Evolutionary conservation across 1,139 yeast genomes (phyloP).

Genomic region (Hyphopichia pseudoburtonii): DNA sequence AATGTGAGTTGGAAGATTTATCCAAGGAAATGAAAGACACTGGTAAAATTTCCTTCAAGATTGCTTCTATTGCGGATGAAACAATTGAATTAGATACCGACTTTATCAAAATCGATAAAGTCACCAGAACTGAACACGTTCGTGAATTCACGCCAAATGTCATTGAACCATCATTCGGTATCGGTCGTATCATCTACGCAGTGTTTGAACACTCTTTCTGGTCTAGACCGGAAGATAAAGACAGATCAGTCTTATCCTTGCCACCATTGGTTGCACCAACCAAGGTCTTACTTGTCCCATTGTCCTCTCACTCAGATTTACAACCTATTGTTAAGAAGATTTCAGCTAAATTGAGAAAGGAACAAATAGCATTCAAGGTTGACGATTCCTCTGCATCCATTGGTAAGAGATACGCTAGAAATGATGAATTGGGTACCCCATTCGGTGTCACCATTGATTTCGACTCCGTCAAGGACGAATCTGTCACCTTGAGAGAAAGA

Average conservation of each 20-base stretch:
- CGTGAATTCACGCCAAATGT: slow-evolving; percentile 97
- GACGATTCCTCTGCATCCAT: slow-evolving; percentile 98
- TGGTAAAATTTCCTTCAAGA: slow-evolving; percentile 64
- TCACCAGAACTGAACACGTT: slow-evolving; percentile 80
- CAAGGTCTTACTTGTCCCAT: slow-evolving; percentile 92
- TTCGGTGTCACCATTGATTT: slow-evolving; percentile 98
- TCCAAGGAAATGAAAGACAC: slow-evolving; percentile 62
- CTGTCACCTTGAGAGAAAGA: slow-evolving; percentile 96
- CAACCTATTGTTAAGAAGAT: slow-evolving; percentile 73
- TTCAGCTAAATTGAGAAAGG: slow-evolving; percentile 67
- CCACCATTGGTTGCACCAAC: slow-evolving; percentile 98
- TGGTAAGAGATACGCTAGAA: slow-evolving; percentile 98
- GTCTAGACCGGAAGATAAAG: slow-evolving; percentile 89
- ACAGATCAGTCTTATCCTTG: slow-evolving; percentile 89
- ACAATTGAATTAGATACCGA: slow-evolving; percentile 68
- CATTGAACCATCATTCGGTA: slow-evolving; percentile 98
- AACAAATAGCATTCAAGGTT: slow-evolving; percentile 90
- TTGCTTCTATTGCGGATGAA: slow-evolving; percentile 59
- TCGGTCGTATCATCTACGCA: slow-evolving; percentile 94
- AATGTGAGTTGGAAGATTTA: slow-evolving; percentile 81
- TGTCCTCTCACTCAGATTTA: slow-evolving; percentile 80
- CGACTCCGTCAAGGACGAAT: slow-evolving; percentile 84
- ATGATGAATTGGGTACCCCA: slow-evolving; percentile 99
- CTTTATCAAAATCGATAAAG: slow-evolving; percentile 74
- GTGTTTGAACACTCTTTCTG: slow-evolving; percentile 94